Evolutionary conservation across 495 filamentous ascomycete species (phyloP).

Genomic region (Daldinia decipiens): DNA sequence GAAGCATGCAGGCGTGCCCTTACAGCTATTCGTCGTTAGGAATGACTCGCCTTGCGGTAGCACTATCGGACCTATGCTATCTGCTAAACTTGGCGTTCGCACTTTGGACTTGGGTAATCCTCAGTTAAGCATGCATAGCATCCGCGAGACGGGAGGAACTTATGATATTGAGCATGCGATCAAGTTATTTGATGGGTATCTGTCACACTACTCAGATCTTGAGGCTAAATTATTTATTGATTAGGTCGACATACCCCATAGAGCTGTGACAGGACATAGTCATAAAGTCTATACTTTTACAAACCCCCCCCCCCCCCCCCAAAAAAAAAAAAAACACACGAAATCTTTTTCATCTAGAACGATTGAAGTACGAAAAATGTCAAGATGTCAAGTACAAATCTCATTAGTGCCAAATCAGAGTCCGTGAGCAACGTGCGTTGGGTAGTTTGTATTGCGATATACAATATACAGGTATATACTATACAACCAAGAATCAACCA

Average conservation of each 20-base stretch:
- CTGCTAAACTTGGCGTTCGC: slow-evolving; percentile 81
- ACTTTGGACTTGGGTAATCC: slow-evolving; percentile 95
- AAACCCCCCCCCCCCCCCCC: too few relatives aligned
- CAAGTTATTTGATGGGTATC: slow-evolving; percentile 87
- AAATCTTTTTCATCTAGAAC: too few relatives aligned
- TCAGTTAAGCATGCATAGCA: slow-evolving; percentile 97
- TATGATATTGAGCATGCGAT: slow-evolving; percentile 90
- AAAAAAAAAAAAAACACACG: too few relatives aligned
- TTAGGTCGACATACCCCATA: slow-evolving; percentile 35
- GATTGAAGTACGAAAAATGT: background rate
- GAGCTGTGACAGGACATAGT: too few relatives aligned
- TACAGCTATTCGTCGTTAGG: slow-evolving; percentile 95
- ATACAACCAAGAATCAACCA: too few relatives aligned
- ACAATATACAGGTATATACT: too few relatives aligned
- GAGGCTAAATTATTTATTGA: slow-evolving; percentile 86
- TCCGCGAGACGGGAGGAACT: slow-evolving; percentile 87
- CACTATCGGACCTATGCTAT: slow-evolving; percentile 96
- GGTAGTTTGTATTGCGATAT: background rate
- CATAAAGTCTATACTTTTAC: too few relatives aligned
- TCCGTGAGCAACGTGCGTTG: background rate
- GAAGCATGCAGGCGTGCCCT: slow-evolving; percentile 71
- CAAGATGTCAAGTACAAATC: background rate
- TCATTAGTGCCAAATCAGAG: background rate
- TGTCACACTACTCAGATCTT: slow-evolving; percentile 80
- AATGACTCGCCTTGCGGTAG: slow-evolving; percentile 95